Conservation (phyloP, 2,329 filamentous ascomycete species). For the Stagonosporopsis chrysanthemi region DNA sequence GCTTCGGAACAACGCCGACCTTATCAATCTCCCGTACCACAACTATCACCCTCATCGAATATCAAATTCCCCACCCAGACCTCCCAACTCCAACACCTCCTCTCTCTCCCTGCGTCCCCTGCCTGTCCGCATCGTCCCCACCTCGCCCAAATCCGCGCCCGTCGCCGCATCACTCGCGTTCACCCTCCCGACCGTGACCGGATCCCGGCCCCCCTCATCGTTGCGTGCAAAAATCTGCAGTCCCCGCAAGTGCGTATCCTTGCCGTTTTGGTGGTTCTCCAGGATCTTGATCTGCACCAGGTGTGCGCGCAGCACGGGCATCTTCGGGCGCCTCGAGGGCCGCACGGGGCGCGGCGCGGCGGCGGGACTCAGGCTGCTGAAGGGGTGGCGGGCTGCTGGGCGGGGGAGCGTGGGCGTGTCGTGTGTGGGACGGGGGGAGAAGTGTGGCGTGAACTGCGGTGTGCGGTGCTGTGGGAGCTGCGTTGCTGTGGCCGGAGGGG, state of each 20-base stretch:
- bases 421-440: slow-evolving; percentile 2
- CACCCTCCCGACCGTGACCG: slow-evolving; percentile 16
- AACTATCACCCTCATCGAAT: slow-evolving; percentile 6
- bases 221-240: slow-evolving; percentile 79
- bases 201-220: slow-evolving; percentile 26
- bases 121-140: slow-evolving; percentile 22
- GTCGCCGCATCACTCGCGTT: slow-evolving; percentile 12
- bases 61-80: slow-evolving; percentile 2
- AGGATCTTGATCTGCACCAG: slow-evolving; percentile 88
- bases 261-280: slow-evolving; percentile 98
- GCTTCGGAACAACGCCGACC: not conserved
- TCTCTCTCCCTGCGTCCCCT: slow-evolving; percentile 15
- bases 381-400: slow-evolving; percentile 27
- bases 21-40: not conserved
- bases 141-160: slow-evolving; percentile 10
- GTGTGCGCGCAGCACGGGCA: slow-evolving; percentile 82
- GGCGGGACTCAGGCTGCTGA: slow-evolving; percentile 29
- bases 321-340: slow-evolving; percentile 61
- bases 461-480: slow-evolving; percentile 4
- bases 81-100: slow-evolving; percentile 25
- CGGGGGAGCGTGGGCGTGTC: slow-evolving; percentile 23
- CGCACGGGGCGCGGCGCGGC: not conserved
- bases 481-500: not conserved
- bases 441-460: slow-evolving; percentile 9
- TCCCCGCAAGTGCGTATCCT: slow-evolving; percentile 95